Evolutionary conservation across 805 yeast genomes (phyloP), one percentile per base, ranked within the genome.

Genomic region (Ogataea polymorpha): DNA sequence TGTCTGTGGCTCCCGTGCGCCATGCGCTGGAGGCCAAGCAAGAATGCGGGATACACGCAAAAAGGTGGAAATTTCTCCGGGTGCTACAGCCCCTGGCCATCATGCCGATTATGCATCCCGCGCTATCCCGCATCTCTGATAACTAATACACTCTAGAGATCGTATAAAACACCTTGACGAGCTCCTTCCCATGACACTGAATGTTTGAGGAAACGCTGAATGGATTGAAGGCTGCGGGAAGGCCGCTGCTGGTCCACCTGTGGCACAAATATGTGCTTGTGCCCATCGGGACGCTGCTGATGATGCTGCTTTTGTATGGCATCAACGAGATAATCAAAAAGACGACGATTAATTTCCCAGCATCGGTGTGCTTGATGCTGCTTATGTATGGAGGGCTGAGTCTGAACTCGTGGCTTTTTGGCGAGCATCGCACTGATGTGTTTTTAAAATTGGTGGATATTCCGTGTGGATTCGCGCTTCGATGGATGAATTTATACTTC

Each of bases 401-500:
- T 29, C 35, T 62, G 1, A 53, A 66, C 23, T 71, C 75, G 9
- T 39, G 37, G 41, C 17, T 66, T 1, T 49, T 68, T 12, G 76
- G 76, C 6, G 62, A 68, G 24, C 47, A 49, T 21, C 47, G 41
- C n/a, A 62, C 67, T 1, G 37, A 41, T 6, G 32, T 41, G 14
- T 27, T 63, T 2, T 58, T 62, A 41, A 50, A 49, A 28, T 47
- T 59, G 23, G 61, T 80, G 35, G 79, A 80, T 35, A 74, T 82
- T n/a, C 77, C 87, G 12, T 74, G 75, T 65, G 82, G 83, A 46
- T 82, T 83, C 58, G 69, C 82, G 2, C 67, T 85, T 36, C 70
- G 82, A 41, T 85, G 93, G 91, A 86, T 86, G 62, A 83, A 82
- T 56, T 72, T 82, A 5, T 83, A 80, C 55, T 86, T 85, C 67